These are phyloP conservation scores for Elymus sibiricus DNA, from an alignment of 176 grass and related monocot species.

Conservation along the genomic window DNA sequence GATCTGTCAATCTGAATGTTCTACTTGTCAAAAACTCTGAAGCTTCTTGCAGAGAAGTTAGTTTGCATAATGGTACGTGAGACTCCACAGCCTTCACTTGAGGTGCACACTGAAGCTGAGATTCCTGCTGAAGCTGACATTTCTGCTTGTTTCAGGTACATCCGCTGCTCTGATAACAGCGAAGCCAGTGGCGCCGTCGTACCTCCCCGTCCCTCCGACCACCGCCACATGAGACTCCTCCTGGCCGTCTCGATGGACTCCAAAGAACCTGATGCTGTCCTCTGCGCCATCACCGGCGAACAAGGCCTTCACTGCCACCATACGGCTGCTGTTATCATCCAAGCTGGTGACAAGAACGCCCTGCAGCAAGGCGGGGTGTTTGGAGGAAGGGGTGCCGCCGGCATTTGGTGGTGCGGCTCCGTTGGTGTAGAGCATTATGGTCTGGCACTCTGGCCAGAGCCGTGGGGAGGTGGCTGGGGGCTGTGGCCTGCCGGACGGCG, in stretches of 20 bases:
- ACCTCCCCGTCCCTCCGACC: constrained; percentile 66
- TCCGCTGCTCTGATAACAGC: constrained; percentile 26
- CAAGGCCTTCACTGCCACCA: constrained; percentile 55
- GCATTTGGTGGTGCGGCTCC: not conserved
- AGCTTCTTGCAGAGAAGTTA: not conserved
- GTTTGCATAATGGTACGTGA: not conserved
- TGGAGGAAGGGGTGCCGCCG: not conserved
- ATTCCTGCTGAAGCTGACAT: constrained; percentile 2
- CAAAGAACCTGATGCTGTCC: constrained; percentile 76
- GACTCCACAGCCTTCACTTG: constrained; percentile 7
- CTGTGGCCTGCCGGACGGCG: constrained; percentile 18
- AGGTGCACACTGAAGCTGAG: constrained; percentile 60
- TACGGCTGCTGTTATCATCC: constrained; percentile 35
- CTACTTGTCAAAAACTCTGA: not conserved
- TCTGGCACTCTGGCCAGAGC: constrained; percentile 22
- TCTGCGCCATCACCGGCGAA: constrained; percentile 26
- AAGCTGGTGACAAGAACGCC: constrained; percentile 57
- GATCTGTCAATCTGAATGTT: not conserved
- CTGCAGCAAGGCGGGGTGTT: constrained; percentile 35
- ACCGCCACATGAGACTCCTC: constrained; percentile 66
- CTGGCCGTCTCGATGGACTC: constrained; percentile 19
- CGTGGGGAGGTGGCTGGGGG: not conserved
- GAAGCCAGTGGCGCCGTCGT: constrained; percentile 40
- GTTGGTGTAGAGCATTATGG: constrained; percentile 54
- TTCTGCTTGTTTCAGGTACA: not conserved